A percentile compares a stretch with the other conserved stretches of the same genome.
Conservation (phyloP, 495 filamentous ascomycete species). For the Sphaerosporella brunnea region DNA sequence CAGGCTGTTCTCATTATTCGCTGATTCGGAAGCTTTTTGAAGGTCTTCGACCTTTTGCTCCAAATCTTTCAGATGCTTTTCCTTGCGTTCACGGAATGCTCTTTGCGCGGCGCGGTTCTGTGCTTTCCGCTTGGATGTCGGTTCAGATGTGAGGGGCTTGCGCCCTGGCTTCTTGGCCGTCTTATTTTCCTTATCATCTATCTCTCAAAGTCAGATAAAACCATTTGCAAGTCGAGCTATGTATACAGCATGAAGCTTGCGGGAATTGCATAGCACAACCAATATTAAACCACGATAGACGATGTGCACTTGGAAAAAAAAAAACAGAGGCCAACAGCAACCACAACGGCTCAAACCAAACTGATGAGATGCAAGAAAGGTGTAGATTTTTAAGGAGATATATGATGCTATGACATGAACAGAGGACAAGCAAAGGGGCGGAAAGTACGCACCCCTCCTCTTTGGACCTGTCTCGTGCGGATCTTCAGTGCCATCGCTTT, state of each 20-base stretch:
- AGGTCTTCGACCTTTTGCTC: constrained; percentile 87
- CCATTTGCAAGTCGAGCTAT: too few species aligned
- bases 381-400: constrained; percentile 16
- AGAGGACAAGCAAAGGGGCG: constrained; percentile 3
- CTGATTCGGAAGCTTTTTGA: constrained; percentile 65
- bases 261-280: too few species aligned
- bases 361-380: too few species aligned
- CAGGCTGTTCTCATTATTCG: constrained; percentile 71
- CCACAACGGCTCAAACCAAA: too few species aligned
- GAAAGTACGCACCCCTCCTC: constrained; percentile 24
- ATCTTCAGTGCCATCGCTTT: constrained; percentile 46
- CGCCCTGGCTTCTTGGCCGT: constrained; percentile 83
- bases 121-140: constrained; percentile 94
- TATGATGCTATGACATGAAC: too few species aligned
- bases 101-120: constrained; percentile 94
- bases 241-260: too few species aligned
- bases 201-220: too few species aligned
- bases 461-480: constrained; percentile 25
- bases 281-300: too few species aligned
- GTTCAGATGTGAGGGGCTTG: constrained; percentile 88
- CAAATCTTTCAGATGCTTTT: constrained; percentile 89
- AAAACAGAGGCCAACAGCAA: constrained; percentile 9
- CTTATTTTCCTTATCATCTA: constrained; percentile 37
- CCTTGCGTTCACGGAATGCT: constrained; percentile 94
- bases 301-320: neutral